Percentiles rank a stretch among this genome's conserved stretches.
These are phyloP conservation scores for Amanita exitialis DNA, from an alignment of 768 basidiomycete species.

Conservation along the genomic window DNA sequence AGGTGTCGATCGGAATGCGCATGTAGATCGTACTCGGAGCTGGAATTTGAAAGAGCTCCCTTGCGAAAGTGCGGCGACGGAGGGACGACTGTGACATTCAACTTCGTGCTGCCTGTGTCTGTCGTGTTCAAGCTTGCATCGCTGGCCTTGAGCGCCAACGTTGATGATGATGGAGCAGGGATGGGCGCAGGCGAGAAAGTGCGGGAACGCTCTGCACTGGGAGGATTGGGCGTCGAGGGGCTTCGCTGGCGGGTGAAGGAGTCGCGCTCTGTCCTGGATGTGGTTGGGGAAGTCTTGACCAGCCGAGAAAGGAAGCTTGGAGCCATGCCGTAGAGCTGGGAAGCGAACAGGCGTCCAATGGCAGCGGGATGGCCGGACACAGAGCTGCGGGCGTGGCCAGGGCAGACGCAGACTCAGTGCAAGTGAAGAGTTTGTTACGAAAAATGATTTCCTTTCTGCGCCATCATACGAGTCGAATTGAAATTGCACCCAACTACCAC, in stretches of 20 bases:
- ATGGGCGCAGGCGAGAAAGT: neutral
- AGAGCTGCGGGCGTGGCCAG: too few species aligned
- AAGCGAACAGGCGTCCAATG: neutral
- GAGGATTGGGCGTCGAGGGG: slow-evolving; percentile 1
- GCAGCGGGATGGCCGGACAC: too few species aligned
- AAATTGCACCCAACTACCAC: too few species aligned
- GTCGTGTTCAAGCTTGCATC: neutral
- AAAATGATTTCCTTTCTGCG: too few species aligned
- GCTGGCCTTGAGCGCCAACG: neutral
- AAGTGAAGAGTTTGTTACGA: too few species aligned
- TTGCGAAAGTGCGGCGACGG: neutral
- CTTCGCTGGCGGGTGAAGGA: neutral
- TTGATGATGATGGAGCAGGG: neutral
- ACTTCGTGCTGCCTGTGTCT: neutral
- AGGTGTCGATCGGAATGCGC: neutral
- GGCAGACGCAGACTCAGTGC: too few species aligned
- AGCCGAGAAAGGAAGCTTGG: slow-evolving; percentile 7
- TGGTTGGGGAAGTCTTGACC: slow-evolving; percentile 1
- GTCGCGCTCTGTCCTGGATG: neutral
- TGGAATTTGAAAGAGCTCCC: neutral
- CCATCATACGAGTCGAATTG: too few species aligned
- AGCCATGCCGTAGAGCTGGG: neutral
- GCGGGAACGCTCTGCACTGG: neutral
- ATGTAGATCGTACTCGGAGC: neutral
- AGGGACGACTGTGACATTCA: slow-evolving; percentile 3